Evolutionary conservation across 1,284 basidiomycete genomes (phyloP), one percentile per base, ranked within the genome.

Genomic region (Meira nashicola): DNA sequence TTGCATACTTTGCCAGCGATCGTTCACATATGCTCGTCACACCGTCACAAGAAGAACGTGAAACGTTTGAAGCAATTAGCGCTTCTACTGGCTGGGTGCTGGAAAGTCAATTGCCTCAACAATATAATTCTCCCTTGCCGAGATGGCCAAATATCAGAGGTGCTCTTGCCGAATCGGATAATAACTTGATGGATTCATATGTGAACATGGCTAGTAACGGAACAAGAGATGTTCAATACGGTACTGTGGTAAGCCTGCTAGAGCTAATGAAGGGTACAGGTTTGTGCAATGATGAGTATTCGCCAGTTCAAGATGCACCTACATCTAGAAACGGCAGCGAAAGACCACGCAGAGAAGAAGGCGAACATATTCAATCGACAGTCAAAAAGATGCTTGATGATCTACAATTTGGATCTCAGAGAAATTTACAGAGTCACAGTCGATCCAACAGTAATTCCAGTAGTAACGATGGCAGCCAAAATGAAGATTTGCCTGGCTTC

Each of bases 1-100:
- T 67, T 6, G 50, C 43, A 2, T 14, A 49, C 17, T 72, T 72
- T 55, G 64, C 67, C 0, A 68, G 66, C 51, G 70, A 72, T 59
- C 55, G 70, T 2, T 60, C 62, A 12, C 70, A 72, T 39, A 72
- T 72, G 70, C 53, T 37, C n/a, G 38, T 33, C 12, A 53, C 14
- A 14, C 50, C 50, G 2, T 39, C 50, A 37, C 23, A 15, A 38
- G 23, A 53, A 21, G 21, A 50, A 15, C 3, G 28, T 4, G 15
- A 15, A 6, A 14, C 37, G 19, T 39, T 39, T n/a, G 50, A 53
- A 33, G 23, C 17, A 44, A 25, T 17, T 17, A 4, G 23, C 8
- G 43, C 17, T 17, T 17, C 17, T 17, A 25, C 17, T 17, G 23
- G 43, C 17, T 17, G 43, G 43, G 43, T 11, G 7, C 21, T 28